Base-by-base conservation (phyloP, 1,284 basidiomycete species). In the Xerocomus minutiporus region DNA sequence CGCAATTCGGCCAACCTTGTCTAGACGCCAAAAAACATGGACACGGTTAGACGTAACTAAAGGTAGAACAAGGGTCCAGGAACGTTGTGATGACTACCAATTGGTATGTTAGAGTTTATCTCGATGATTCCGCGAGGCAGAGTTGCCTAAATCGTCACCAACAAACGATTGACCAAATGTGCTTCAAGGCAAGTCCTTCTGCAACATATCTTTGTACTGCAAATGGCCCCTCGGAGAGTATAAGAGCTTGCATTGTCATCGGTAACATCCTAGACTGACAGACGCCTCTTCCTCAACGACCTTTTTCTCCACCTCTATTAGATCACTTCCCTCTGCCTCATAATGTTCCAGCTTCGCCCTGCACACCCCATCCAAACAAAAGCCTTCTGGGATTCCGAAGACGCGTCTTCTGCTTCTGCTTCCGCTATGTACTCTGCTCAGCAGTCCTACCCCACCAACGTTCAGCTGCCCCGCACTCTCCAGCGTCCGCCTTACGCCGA, bases 391-490 rank as follows among this genome's bases (percentile, higher is more conserved):
- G 66, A 67, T 34, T 68, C 66, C 39, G 66, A 69, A 46, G 69
- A 69, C 57, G 39, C 53, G 8, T 50, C 59, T 17, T 55, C 63
- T 48, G 52, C 59, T 17, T 54, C 63, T 49, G 52, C 35, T 48
- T 56, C 66, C 3, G 51, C 61, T 23, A 67, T 67, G 66, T 59
- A 66, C 55, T 51, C 65, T 40, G 42, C 58, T 45, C 69, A 71
- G 36, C 66, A 67, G 13, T 60, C 67, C 8, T 70, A 55, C 52
- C 66, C 66, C 40, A 57, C 62, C 56, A 71, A 66, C 56, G 72
- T 84, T 13, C 76, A 83, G 49, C 75, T 85, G 11, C 83, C 84
- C 29, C 75, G 82, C 53, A 80, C 73, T 32, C 78, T 85, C 36
- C 66, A 75, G 41, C 75, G 81, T 15, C 82, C 84, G 11, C 65